Conservation (phyloP, 768 basidiomycete species). For the Lentinula sp. region DNA sequence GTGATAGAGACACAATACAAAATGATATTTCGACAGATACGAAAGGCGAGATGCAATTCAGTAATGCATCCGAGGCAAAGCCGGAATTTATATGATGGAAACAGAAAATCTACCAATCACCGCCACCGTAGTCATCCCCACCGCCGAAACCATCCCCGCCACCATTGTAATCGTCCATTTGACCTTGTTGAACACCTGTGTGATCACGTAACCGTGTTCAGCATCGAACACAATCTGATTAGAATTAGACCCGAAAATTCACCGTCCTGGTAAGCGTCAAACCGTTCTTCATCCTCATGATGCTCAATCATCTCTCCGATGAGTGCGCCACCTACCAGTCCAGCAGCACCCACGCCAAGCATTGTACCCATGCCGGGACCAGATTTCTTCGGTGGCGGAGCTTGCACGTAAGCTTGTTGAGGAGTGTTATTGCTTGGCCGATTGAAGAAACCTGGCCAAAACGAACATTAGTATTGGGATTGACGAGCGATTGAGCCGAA, state of each 20-base stretch:
- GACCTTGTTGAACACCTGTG: conserved; percentile 2
- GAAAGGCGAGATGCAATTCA: neutral
- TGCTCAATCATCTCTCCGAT: conserved; percentile 45
- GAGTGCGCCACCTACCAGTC: conserved; percentile 58
- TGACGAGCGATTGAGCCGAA: neutral
- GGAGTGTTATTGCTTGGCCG: conserved; percentile 24
- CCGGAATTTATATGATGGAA: neutral
- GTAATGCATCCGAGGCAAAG: neutral
- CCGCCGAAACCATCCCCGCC: neutral
- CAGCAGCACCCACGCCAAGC: conserved; percentile 43
- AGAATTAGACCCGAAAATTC: neutral
- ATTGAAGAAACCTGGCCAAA: conserved; percentile 23
- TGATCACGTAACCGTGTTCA: neutral
- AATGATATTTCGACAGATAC: too few relatives aligned
- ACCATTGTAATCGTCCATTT: neutral
- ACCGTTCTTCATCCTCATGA: conserved; percentile 4
- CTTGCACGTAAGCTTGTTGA: conserved; percentile 29
- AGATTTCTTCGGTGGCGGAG: conserved; percentile 31
- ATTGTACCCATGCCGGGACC: conserved; percentile 47
- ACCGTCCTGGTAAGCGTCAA: conserved; percentile 8
- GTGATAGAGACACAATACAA: too few relatives aligned
- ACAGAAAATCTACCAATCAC: neutral
- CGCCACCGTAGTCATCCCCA: neutral
- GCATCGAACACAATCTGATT: neutral
- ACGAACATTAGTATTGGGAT: neutral